Evolutionary conservation across 768 basidiomycete genomes (phyloP).

Genomic region (Rhizopogon vesiculosus): DNA sequence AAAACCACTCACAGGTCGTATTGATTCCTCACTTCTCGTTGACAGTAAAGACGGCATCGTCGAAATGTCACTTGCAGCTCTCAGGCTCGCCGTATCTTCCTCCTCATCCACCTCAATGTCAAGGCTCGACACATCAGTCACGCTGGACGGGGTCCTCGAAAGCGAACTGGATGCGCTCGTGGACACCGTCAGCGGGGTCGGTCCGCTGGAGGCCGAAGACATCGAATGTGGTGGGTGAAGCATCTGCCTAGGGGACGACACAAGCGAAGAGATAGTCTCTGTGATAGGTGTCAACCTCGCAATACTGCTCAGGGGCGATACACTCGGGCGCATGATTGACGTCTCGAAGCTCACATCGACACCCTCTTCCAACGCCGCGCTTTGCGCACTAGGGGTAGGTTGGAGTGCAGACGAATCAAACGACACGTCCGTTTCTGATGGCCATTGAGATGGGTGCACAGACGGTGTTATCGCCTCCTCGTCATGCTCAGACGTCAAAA

Average conservation of each 20-base stretch:
- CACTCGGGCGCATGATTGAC: slow-evolving; percentile 65
- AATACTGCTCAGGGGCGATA: slow-evolving; percentile 27
- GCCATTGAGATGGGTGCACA: slow-evolving; percentile 48
- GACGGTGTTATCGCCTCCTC: slow-evolving; percentile 31
- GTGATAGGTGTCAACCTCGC: slow-evolving; percentile 30
- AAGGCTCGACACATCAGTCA: slow-evolving; percentile 39
- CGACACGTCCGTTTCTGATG: slow-evolving; percentile 57
- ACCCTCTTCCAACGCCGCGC: slow-evolving; percentile 50
- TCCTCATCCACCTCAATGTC: slow-evolving; percentile 33
- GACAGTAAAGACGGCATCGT: slow-evolving; percentile 59
- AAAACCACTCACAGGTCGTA: slow-evolving; percentile 31
- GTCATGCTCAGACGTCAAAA: not conserved
- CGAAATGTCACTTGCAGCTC: slow-evolving; percentile 30
- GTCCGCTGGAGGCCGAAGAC: slow-evolving; percentile 29
- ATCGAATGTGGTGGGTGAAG: slow-evolving; percentile 20
- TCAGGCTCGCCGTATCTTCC: slow-evolving; percentile 23
- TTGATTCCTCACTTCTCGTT: slow-evolving; percentile 26
- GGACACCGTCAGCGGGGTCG: slow-evolving; percentile 26
- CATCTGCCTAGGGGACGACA: not conserved
- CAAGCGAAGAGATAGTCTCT: slow-evolving; percentile 25
- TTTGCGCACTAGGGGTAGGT: slow-evolving; percentile 62
- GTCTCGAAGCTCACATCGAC: slow-evolving; percentile 68
- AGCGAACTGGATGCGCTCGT: slow-evolving; percentile 25
- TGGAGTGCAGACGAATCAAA: slow-evolving; percentile 75
- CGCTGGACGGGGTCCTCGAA: slow-evolving; percentile 33